phyloP scores from a whole-genome alignment of 129 eudicot genomes.

The Pulicaria dysenterica region DNA sequence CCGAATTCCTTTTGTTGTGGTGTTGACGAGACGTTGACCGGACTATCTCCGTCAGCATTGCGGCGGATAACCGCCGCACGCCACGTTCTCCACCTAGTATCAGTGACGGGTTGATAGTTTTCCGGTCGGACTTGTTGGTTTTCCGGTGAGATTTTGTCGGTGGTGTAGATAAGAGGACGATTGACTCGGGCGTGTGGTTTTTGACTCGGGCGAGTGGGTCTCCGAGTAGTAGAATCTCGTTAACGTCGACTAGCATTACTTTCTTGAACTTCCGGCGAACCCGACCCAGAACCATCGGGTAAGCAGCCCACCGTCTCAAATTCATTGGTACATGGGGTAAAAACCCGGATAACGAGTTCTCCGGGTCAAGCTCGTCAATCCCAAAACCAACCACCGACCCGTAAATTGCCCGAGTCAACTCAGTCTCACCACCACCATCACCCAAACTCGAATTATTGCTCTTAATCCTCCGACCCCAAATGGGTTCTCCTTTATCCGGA shows the following conservation, averaged over 20 bases:
- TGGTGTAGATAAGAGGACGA: constrained; percentile 32
- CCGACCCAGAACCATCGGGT: constrained; percentile 85
- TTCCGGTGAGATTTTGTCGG: constrained; percentile 39
- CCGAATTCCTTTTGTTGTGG: constrained; percentile 57
- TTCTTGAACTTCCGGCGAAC: constrained; percentile 65
- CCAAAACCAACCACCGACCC: constrained; percentile 89
- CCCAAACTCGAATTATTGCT: constrained; percentile 38
- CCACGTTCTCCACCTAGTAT: constrained; percentile 78
- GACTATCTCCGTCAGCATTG: constrained; percentile 71
- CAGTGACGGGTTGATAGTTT: constrained; percentile 43
- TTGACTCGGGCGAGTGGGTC: constrained; percentile 78
- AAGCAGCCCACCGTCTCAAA: constrained; percentile 80
- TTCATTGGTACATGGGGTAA: constrained; percentile 62
- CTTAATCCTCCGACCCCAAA: constrained; percentile 64
- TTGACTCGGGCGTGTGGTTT: constrained; percentile 62
- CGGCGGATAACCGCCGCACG: constrained; percentile 62
- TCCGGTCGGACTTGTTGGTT: constrained; percentile 42
- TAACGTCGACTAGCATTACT: constrained; percentile 56
- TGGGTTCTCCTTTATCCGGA: constrained; percentile 54
- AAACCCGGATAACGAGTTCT: constrained; percentile 71
- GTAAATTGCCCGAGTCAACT: constrained; percentile 67
- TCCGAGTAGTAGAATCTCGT: constrained; percentile 57
- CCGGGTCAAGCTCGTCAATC: constrained; percentile 84
- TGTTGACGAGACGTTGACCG: constrained; percentile 52
- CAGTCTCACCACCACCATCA: constrained; percentile 21